phyloP scores from a whole-genome alignment of 83 land plant species.

The Picea engelmannii region DNA sequence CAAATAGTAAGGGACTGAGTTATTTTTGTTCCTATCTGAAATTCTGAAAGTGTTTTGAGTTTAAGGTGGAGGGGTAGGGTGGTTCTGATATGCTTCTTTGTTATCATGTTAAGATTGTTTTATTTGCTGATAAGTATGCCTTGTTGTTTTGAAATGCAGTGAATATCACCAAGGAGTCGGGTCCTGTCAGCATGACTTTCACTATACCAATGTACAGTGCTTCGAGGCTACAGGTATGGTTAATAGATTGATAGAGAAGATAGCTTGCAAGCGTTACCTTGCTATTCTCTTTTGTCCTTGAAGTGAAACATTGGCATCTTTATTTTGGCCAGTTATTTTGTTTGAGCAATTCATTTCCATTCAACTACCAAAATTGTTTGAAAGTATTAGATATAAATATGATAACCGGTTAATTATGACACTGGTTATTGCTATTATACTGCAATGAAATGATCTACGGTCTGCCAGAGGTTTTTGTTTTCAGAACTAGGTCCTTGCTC shows the following conservation, averaged over 20 bases:
- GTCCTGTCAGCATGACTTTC: constrained; percentile 96
- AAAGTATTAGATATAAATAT: background rate
- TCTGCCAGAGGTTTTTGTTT: background rate
- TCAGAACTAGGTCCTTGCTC: too few species aligned
- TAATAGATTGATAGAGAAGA: background rate
- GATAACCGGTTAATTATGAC: background rate
- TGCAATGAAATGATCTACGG: background rate
- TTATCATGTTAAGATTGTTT: background rate
- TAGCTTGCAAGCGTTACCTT: background rate
- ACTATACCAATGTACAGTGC: constrained; percentile 95
- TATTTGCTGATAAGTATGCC: too few species aligned
- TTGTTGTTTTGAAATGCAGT: constrained; percentile 37
- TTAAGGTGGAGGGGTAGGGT: background rate
- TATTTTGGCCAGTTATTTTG: background rate
- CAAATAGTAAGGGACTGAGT: constrained; percentile 49
- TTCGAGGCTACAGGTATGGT: constrained; percentile 80
- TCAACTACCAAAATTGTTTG: background rate
- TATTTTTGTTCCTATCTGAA: background rate
- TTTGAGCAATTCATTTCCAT: background rate
- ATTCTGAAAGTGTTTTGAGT: background rate
- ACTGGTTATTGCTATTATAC: background rate
- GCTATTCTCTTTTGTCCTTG: background rate
- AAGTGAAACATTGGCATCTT: background rate
- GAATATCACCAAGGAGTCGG: constrained; percentile 86
- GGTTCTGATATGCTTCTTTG: background rate